These are phyloP conservation scores for Diplosphaera chodatii DNA, from an alignment of 139 green algal genomes.

Conservation along the genomic window DNA sequence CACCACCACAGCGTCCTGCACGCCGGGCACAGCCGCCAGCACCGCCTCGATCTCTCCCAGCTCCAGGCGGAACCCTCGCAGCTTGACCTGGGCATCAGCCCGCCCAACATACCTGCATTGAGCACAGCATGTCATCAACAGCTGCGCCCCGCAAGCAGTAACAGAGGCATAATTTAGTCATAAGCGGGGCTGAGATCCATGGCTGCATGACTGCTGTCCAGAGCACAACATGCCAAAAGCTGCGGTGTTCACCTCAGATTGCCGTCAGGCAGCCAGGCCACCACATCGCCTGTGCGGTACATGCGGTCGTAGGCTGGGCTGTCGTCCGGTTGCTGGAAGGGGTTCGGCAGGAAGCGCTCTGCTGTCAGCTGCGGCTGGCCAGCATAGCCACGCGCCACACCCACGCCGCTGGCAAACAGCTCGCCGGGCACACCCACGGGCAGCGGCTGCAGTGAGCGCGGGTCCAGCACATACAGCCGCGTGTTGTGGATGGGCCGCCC, in stretches of 20 bases:
- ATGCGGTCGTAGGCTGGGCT: conserved; percentile 20
- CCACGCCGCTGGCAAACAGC: conserved; percentile 34
- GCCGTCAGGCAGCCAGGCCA: conserved; percentile 21
- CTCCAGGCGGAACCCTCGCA: conserved; percentile 44
- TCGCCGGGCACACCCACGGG: conserved; percentile 39
- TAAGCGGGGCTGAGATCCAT: no score
- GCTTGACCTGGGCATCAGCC: conserved; percentile 36
- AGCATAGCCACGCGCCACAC: conserved; percentile 35
- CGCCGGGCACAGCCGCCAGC: background rate
- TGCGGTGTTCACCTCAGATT: conserved; percentile 18
- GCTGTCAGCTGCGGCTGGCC: conserved; percentile 23
- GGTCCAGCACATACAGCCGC: no score
- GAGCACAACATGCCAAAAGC: no score
- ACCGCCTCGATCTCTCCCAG: conserved; percentile 39
- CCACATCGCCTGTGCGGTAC: conserved; percentile 42
- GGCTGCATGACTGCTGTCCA: background rate
- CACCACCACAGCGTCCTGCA: conserved; percentile 3
- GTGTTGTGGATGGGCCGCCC: no score
- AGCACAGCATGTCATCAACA: background rate
- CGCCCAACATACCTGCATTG: conserved; percentile 15
- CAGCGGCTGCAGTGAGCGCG: no score
- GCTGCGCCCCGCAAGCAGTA: conserved; percentile 20
- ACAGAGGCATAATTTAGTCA: no score
- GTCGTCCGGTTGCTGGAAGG: conserved; percentile 23
- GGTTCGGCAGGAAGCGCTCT: conserved; percentile 39